Conservation (phyloP, 192 early-diverging fungal genomes). For the Umbelopsis sp. region DNA sequence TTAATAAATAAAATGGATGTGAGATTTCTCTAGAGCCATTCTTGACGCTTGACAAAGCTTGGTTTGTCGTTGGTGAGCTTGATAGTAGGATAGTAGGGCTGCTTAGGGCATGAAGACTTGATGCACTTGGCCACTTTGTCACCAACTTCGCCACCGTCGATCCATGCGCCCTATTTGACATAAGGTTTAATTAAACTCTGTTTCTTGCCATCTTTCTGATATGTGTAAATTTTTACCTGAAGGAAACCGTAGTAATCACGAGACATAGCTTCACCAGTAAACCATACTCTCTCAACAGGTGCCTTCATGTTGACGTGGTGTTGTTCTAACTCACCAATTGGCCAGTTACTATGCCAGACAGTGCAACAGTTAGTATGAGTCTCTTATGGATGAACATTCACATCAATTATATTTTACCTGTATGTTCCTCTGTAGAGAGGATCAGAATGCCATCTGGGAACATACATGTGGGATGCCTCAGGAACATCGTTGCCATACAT, state of each 20-base stretch:
- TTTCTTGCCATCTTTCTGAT: neutral
- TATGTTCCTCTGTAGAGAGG: slow-evolving; percentile 39
- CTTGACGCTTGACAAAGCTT: slow-evolving; percentile 5
- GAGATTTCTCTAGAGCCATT: neutral
- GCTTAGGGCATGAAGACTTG: slow-evolving; percentile 22
- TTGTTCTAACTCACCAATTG: slow-evolving; percentile 30
- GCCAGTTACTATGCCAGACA: slow-evolving; percentile 38
- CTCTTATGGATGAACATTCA: neutral
- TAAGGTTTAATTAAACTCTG: neutral
- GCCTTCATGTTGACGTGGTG: slow-evolving; percentile 43
- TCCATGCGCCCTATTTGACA: slow-evolving; percentile 32
- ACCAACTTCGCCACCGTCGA: slow-evolving; percentile 23
- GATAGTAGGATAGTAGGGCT: slow-evolving; percentile 32
- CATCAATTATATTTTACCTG: neutral
- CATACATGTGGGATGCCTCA: slow-evolving; percentile 26
- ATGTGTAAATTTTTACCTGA: neutral
- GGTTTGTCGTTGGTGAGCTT: neutral
- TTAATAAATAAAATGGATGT: neutral
- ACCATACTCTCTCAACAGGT: slow-evolving; percentile 37
- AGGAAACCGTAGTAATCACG: slow-evolving; percentile 37
- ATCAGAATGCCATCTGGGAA: slow-evolving; percentile 44
- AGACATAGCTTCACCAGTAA: slow-evolving; percentile 43
- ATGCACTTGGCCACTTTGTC: slow-evolving; percentile 20
- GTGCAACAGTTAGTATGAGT: neutral
- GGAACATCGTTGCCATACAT: slow-evolving; percentile 29